These are phyloP conservation scores for Fagopyrum tataricum DNA, from an alignment of 148 eudicot species.

Conservation along the genomic window DNA sequence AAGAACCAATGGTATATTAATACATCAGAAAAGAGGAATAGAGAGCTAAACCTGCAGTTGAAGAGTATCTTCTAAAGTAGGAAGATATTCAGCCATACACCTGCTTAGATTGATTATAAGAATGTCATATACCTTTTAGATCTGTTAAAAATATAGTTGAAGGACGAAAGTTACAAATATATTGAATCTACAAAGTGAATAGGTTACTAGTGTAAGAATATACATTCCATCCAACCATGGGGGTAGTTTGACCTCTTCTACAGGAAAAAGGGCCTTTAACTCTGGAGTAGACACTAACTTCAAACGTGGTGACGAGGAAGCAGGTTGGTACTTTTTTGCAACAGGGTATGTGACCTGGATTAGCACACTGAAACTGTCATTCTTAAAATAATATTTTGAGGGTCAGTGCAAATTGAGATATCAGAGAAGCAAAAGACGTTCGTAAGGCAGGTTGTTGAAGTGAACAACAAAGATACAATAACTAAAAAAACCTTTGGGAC, in stretches of 20 bases:
- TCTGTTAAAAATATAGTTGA: not conserved
- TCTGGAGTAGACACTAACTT: constrained; percentile 78
- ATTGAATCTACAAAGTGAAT: not conserved
- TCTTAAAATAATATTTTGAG: not conserved
- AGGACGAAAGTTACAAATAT: not conserved
- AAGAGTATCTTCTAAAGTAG: constrained; percentile 62
- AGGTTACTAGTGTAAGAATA: constrained; percentile 14
- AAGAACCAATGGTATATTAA: not conserved
- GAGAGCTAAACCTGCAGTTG: constrained; percentile 52
- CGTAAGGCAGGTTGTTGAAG: not conserved
- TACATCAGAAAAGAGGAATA: not conserved
- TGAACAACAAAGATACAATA: not conserved
- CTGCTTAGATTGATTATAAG: constrained; percentile 23
- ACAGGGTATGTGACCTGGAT: constrained; percentile 74
- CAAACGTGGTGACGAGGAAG: constrained; percentile 64
- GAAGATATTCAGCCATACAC: constrained; percentile 99
- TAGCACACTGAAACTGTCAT: not conserved
- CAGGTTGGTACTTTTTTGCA: constrained; percentile 57
- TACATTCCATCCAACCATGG: constrained; percentile 88
- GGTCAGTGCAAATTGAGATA: not conserved
- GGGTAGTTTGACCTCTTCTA: constrained; percentile 88
- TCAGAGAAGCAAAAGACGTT: not conserved
- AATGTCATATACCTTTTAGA: not conserved
- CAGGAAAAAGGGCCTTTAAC: constrained; percentile 65
- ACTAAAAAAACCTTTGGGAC: not conserved